phyloP scores from a whole-genome alignment of 164 flowering plant species.

The Berberis thunbergii region DNA sequence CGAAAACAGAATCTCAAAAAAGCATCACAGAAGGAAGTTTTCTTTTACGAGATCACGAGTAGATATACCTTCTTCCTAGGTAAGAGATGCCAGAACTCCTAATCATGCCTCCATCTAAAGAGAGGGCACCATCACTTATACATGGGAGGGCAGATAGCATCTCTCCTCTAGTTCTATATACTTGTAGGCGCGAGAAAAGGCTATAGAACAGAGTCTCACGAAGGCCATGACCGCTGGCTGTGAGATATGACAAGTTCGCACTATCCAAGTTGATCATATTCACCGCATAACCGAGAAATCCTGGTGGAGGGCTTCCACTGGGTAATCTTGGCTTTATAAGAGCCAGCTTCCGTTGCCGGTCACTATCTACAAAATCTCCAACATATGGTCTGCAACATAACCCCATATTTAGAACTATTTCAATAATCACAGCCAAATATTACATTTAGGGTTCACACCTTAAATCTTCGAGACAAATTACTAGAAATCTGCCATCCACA shows the following conservation, averaged over 20 bases:
- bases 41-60: not conserved
- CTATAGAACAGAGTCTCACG: slow-evolving; percentile 58
- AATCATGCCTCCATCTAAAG: slow-evolving; percentile 61
- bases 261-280: slow-evolving; percentile 46
- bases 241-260: slow-evolving; percentile 18
- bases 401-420: not conserved
- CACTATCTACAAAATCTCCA: slow-evolving; percentile 19
- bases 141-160: slow-evolving; percentile 32
- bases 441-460: slow-evolving; percentile 22
- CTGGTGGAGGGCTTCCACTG: slow-evolving; percentile 28
- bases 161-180: slow-evolving; percentile 38
- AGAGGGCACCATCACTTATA: slow-evolving; percentile 42
- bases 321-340: slow-evolving; percentile 34
- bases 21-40: no score
- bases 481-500: slow-evolving; percentile 28
- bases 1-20: not conserved
- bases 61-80: slow-evolving; percentile 53
- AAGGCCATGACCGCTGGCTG: slow-evolving; percentile 43
- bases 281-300: slow-evolving; percentile 62
- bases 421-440: not conserved
- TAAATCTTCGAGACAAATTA: slow-evolving; percentile 54
- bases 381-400: slow-evolving; percentile 37
- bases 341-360: slow-evolving; percentile 27
- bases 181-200: slow-evolving; percentile 64
- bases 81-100: slow-evolving; percentile 40